Percentiles rank a stretch among this genome's conserved stretches.
phyloP scores from a whole-genome alignment of 2,329 filamentous ascomycete species.

The Colletotrichum orbiculare region DNA sequence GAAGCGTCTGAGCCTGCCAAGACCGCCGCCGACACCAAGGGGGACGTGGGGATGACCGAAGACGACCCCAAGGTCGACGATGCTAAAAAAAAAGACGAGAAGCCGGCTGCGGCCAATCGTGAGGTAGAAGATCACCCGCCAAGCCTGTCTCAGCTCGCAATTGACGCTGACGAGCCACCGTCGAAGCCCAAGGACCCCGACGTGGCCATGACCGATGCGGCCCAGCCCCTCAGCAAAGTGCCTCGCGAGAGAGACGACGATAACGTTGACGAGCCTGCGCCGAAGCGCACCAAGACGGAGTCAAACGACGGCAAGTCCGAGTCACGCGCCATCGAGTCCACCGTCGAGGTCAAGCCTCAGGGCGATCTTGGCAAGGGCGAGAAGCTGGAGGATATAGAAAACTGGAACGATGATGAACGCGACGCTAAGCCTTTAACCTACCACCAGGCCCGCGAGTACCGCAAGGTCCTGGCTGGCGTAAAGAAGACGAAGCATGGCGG shows the following conservation, averaged over 20 bases:
- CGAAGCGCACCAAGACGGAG: slow-evolving; percentile 85
- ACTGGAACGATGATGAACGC: slow-evolving; percentile 55
- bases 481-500: slow-evolving; percentile 88
- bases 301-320: slow-evolving; percentile 54
- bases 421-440: slow-evolving; percentile 65
- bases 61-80: slow-evolving; percentile 24
- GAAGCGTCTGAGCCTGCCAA: slow-evolving; percentile 34
- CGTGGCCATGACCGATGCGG: slow-evolving; percentile 65
- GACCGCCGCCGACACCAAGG: slow-evolving; percentile 21
- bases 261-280: slow-evolving; percentile 68
- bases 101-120: slow-evolving; percentile 34
- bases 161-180: slow-evolving; percentile 43
- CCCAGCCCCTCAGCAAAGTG: slow-evolving; percentile 65
- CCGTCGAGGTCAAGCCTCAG: slow-evolving; percentile 45
- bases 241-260: slow-evolving; percentile 85
- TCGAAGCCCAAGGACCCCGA: slow-evolving; percentile 45
- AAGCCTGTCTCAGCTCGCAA: slow-evolving; percentile 52
- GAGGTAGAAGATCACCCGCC: slow-evolving; percentile 51
- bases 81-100: slow-evolving; percentile 16
- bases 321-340: slow-evolving; percentile 35
- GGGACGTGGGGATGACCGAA: slow-evolving; percentile 35
- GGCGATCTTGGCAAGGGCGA: slow-evolving; percentile 36
- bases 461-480: slow-evolving; percentile 75
- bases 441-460: slow-evolving; percentile 70
- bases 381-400: slow-evolving; percentile 46